These are phyloP conservation scores for Beauveria caledonica DNA, from an alignment of 2,329 filamentous ascomycete species.

Conservation along the genomic window DNA sequence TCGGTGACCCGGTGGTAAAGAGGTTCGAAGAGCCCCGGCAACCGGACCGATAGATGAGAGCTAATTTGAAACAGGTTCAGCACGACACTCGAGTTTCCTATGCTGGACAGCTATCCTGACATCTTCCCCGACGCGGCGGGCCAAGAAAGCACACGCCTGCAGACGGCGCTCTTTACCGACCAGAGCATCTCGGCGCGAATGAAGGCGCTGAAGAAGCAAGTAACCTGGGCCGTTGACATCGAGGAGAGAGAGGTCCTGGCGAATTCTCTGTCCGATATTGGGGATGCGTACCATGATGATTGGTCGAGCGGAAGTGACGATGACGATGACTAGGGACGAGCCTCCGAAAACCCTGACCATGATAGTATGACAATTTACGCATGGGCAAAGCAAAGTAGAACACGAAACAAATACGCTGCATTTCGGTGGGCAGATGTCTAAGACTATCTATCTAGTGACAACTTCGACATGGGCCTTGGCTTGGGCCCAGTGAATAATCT, in stretches of 20 bases:
- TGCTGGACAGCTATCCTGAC: slow-evolving; percentile 75
- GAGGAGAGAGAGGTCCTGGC: slow-evolving; percentile 80
- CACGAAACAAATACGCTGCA: slow-evolving; percentile 6
- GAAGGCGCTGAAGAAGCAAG: slow-evolving; percentile 55
- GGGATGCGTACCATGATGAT: slow-evolving; percentile 81
- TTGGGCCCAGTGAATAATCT: background rate
- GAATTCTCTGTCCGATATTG: slow-evolving; percentile 73
- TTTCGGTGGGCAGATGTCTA: slow-evolving; percentile 2
- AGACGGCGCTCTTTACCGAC: slow-evolving; percentile 62
- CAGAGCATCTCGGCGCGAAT: slow-evolving; percentile 63
- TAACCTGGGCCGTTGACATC: slow-evolving; percentile 53
- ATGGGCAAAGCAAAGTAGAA: background rate
- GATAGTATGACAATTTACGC: background rate
- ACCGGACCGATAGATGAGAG: background rate
- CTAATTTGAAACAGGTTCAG: slow-evolving; percentile 30
- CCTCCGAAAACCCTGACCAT: too few species aligned
- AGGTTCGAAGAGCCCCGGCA: slow-evolving; percentile 1
- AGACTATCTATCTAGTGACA: slow-evolving; percentile 10
- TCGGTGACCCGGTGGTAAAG: slow-evolving; percentile 12
- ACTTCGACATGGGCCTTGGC: background rate
- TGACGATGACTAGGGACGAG: slow-evolving; percentile 36
- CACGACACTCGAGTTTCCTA: slow-evolving; percentile 56
- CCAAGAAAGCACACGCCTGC: slow-evolving; percentile 31
- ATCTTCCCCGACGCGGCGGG: slow-evolving; percentile 50
- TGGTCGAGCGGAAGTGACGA: slow-evolving; percentile 73